A percentile compares a stretch with the other conserved stretches of the same genome.
Conservation (phyloP, 1,284 basidiomycete species). For the Inonotus obliquus region DNA sequence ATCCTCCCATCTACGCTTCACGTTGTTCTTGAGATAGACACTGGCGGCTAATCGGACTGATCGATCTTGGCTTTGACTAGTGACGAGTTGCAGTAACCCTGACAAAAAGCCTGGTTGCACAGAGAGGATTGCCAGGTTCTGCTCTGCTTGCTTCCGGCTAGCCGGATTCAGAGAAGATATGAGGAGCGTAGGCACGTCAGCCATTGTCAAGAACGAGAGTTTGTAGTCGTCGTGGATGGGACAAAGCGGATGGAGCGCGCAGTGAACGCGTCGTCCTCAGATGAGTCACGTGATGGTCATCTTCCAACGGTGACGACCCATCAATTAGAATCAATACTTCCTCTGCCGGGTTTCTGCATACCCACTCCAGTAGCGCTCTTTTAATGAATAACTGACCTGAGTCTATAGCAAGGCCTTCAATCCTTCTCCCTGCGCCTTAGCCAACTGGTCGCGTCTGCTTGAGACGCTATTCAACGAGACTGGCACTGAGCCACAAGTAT, state of each 20-base stretch:
- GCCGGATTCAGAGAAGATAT: conserved; percentile 70
- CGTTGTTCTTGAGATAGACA: conserved; percentile 86
- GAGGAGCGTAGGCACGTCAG: conserved; percentile 62
- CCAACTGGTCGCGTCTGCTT: no score
- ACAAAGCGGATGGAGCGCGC: neutral
- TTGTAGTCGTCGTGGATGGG: neutral
- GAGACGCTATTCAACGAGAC: no score
- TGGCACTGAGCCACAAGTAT: no score
- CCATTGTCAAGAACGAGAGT: conserved; percentile 27
- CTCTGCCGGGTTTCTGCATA: no score
- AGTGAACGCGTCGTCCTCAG: neutral
- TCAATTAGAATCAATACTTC: no score
- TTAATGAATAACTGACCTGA: no score
- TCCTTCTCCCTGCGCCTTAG: no score
- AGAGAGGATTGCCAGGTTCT: conserved; percentile 63
- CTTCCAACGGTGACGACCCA: neutral
- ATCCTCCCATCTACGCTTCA: conserved; percentile 84
- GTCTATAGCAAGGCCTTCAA: no score
- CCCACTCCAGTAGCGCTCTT: no score
- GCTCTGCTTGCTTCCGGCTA: conserved; percentile 77
- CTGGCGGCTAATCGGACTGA: conserved; percentile 76
- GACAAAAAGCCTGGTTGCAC: conserved; percentile 75
- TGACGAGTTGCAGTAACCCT: conserved; percentile 66
- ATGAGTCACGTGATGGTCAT: neutral
- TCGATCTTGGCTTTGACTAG: conserved; percentile 62